A percentile compares a stretch with the other conserved stretches of the same genome.
Conservation (phyloP, 345 rosid species). For the Citrus inodora region DNA sequence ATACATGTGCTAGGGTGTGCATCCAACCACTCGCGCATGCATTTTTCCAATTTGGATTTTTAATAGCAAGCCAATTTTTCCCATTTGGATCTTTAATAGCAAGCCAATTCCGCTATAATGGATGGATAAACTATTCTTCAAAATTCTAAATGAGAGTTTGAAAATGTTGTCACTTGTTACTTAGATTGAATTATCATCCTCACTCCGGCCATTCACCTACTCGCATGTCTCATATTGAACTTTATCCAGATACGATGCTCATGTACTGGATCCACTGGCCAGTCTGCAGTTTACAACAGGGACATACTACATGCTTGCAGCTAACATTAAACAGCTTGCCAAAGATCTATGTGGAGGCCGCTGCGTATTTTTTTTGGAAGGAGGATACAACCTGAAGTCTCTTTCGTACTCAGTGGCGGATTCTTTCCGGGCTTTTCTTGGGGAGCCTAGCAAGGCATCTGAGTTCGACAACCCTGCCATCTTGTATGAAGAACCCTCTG, state of each 20-base stretch:
- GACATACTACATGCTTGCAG: constrained; percentile 73
- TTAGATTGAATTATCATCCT: neutral
- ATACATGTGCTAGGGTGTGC: neutral
- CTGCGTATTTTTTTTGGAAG: constrained; percentile 89
- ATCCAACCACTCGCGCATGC: neutral
- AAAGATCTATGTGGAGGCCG: constrained; percentile 81
- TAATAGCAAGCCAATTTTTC: too few species aligned
- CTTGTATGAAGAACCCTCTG: constrained; percentile 78
- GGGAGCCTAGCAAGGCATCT: constrained; percentile 68
- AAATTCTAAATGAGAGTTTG: neutral
- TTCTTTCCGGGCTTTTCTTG: constrained; percentile 78
- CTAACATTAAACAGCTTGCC: constrained; percentile 73
- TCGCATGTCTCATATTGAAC: neutral
- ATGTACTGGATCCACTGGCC: constrained; percentile 87
- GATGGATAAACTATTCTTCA: neutral
- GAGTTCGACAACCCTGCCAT: constrained; percentile 78
- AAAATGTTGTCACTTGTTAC: neutral
- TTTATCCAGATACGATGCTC: constrained; percentile 71
- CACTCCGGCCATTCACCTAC: neutral
- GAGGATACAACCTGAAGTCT: constrained; percentile 89
- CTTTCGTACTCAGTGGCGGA: constrained; percentile 85
- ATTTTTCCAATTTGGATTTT: too few species aligned
- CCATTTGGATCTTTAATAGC: too few species aligned
- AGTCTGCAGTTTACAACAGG: constrained; percentile 81
- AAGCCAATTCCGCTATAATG: too few species aligned